These are phyloP conservation scores for Eucalyptus victrix DNA, from an alignment of 345 rosid species.

Conservation along the genomic window DNA sequence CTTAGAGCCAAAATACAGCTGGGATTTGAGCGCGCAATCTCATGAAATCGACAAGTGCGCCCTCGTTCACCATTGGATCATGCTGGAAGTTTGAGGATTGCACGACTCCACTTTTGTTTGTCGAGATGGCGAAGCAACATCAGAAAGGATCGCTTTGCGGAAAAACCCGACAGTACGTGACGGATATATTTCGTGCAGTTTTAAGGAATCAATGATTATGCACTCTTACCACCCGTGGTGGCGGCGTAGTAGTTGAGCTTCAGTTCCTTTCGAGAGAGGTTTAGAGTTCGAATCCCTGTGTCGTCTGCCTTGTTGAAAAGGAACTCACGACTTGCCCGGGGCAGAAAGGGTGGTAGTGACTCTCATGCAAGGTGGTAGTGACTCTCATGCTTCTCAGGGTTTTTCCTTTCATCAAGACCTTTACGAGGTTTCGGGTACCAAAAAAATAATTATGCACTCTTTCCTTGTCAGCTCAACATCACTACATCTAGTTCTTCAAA, in stretches of 20 bases:
- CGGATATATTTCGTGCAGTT: background rate
- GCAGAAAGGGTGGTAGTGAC: fast-evolving
- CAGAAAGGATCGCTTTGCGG: background rate
- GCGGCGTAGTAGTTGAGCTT: too few relatives aligned
- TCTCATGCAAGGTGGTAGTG: fast-evolving
- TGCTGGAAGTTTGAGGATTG: background rate
- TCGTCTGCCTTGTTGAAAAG: too few relatives aligned
- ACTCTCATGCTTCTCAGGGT: fast-evolving
- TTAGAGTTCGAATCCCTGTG: fast-evolving
- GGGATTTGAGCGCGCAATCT: background rate
- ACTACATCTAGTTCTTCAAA: background rate
- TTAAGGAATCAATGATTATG: background rate
- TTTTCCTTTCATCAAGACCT: too few relatives aligned
- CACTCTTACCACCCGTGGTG: background rate
- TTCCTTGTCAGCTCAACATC: background rate
- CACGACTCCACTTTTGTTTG: background rate
- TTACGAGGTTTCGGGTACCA: too few relatives aligned
- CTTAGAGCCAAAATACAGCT: background rate
- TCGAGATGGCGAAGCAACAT: background rate
- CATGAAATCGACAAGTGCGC: background rate
- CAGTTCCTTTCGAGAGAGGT: fast-evolving
- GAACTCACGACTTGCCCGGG: too few relatives aligned
- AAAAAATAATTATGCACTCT: background rate
- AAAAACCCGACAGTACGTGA: background rate
- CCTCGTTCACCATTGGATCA: background rate